A percentile compares a stretch with the other conserved stretches of the same genome.
phyloP scores from a whole-genome alignment of 2,329 filamentous ascomycete species.

The Clonostachys byssicola region DNA sequence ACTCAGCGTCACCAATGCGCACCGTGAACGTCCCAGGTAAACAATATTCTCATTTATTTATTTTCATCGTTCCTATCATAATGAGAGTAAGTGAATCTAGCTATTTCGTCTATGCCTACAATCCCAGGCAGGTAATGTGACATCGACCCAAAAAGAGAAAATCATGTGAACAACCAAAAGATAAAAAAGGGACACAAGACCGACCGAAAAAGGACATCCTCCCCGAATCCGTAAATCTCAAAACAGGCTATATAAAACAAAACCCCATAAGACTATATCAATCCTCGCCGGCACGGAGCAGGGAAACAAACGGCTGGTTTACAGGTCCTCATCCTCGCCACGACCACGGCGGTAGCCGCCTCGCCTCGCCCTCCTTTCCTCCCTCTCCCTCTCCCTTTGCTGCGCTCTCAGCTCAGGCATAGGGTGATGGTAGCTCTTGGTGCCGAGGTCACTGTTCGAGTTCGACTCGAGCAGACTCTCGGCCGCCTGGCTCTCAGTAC shows the following conservation, averaged over 20 bases:
- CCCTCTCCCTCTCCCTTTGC: constrained; percentile 19
- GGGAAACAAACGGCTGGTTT: not conserved
- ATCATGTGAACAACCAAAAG: not conserved
- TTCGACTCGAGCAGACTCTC: constrained; percentile 10
- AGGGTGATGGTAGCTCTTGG: constrained; percentile 52
- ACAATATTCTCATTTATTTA: too few relatives aligned
- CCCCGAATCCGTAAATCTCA: not conserved
- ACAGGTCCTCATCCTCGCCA: constrained; percentile 16
- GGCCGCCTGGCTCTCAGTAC: constrained; percentile 30
- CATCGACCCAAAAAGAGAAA: not conserved
- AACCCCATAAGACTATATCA: not conserved
- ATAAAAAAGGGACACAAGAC: not conserved
- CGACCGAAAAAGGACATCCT: not conserved
- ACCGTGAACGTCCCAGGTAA: too few relatives aligned
- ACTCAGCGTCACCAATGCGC: too few relatives aligned
- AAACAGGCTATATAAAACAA: not conserved
- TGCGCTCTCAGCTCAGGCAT: constrained; percentile 46
- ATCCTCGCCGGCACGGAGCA: not conserved
- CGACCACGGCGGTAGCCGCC: constrained; percentile 25
- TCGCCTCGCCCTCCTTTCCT: constrained; percentile 25
- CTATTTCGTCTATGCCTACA: not conserved
- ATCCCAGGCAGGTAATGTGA: not conserved
- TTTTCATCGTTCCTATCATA: not conserved
- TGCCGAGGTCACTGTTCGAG: constrained; percentile 44
- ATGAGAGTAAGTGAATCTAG: not conserved